These are phyloP conservation scores for Solanum ahanhuiri DNA, from an alignment of 257 asterid species.

Conservation along the genomic window DNA sequence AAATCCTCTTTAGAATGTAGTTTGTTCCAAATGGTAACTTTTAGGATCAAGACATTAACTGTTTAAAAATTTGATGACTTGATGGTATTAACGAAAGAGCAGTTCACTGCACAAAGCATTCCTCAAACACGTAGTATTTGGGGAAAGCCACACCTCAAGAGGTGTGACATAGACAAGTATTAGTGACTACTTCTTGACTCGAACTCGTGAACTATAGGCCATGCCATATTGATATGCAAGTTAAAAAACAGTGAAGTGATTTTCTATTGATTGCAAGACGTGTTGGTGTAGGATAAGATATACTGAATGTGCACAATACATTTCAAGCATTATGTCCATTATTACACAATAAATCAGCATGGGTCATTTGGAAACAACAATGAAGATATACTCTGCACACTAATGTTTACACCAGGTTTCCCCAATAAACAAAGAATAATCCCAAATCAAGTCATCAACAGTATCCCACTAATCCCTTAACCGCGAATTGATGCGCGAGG, in stretches of 20 bases:
- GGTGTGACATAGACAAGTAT: neutral
- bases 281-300: neutral
- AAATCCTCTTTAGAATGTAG: neutral
- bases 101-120: neutral
- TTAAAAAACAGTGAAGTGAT: too few species aligned
- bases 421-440: neutral
- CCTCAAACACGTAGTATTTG: neutral
- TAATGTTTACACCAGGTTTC: neutral
- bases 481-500: slow-evolving; percentile 88
- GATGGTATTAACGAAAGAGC: neutral
- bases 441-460: neutral
- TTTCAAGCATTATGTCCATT: neutral
- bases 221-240: neutral
- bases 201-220: neutral
- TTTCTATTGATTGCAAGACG: neutral
- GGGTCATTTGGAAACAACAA: neutral
- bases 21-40: neutral
- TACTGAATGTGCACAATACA: neutral
- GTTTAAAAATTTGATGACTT: neutral
- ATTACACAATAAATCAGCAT: neutral
- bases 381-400: neutral
- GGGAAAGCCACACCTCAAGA: neutral
- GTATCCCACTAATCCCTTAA: slow-evolving; percentile 8
- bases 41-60: neutral
- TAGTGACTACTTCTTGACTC: neutral